Base-by-base conservation (phyloP, 345 rosid species). In the Lumnitzera racemosa region DNA sequence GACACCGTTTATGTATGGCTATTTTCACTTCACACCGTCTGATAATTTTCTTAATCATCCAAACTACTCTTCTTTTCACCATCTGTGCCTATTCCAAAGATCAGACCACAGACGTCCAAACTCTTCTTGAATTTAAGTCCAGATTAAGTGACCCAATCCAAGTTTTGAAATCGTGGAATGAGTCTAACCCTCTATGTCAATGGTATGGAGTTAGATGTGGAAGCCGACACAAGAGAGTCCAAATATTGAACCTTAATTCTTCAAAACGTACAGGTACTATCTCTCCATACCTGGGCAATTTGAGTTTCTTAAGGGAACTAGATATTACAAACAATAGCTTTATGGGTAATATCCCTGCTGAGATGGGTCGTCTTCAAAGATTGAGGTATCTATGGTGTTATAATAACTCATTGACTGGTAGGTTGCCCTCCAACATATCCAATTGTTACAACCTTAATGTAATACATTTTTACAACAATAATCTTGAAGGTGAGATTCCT, bases 341-440 rank as follows among this genome's bases (percentile, higher is more conserved):
- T 16, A 16, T 3, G 2, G 53, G 53, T 15, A 23, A 51, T 5
- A 7, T 51, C n/a, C 53, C 53, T 2, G 3, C 1, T 16, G 53
- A 51, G 10, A 51, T 51, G 2, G 53, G 53, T 2, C n/a, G 23
- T 1, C 3, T 51, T 1, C 11, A 15, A 8, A 16, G 53, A 15
- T 51, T 51, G 53, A 11, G n/a, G n/a, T 1, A 0, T 15, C 53
- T 51, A 10, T 1, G 15, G 2, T 23, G 70, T 13, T 0, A 0
- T 2, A 48, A 1, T 15, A 77, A 77, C 41, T 57, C 64, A 17
- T 58, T 73, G 4, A 31, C 5, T 0, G 73, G 78, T 0, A 17
- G 11, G 24, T 70, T 77, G 16, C 72, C 78, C 10, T 15, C 51
- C 5, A 58, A 27, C 27, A 16, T 48, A 17, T 73, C 65, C 10